Conservation (phyloP, 1,139 yeast genomes). For the Kodamaea sp. region DNA sequence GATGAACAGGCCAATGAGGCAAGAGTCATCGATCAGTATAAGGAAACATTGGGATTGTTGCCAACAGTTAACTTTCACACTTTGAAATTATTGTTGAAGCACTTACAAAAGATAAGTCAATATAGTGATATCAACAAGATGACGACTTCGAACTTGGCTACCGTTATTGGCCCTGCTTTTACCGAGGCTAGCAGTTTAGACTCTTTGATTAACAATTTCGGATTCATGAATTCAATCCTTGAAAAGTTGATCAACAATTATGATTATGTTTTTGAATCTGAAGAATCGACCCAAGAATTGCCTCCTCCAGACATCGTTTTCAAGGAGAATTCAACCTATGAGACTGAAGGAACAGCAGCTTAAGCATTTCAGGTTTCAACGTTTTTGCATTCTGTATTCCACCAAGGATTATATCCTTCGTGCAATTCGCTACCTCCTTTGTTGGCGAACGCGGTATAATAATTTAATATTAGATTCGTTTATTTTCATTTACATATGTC, state of each 20-base stretch:
- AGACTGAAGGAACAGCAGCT: slow-evolving; percentile 18
- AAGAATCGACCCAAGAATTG: slow-evolving; percentile 2
- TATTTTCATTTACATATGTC: too few species aligned
- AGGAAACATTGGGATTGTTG: slow-evolving; percentile 45
- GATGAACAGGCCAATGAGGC: slow-evolving; percentile 24
- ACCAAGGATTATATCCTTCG: too few species aligned
- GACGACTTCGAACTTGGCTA: slow-evolving; percentile 80
- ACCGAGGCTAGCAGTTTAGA: slow-evolving; percentile 59
- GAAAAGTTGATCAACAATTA: slow-evolving; percentile 51
- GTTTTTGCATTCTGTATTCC: too few species aligned
- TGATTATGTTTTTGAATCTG: slow-evolving; percentile 36
- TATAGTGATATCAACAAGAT: slow-evolving; percentile 68
- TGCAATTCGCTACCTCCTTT: too few species aligned
- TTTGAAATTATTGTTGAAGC: slow-evolving; percentile 65
- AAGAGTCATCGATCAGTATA: slow-evolving; percentile 38
- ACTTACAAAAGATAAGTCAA: slow-evolving; percentile 62
- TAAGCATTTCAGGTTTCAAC: too few species aligned
- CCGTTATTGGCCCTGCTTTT: slow-evolving; percentile 67
- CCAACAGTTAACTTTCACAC: slow-evolving; percentile 71
- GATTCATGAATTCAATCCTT: slow-evolving; percentile 54
- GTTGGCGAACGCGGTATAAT: too few species aligned
- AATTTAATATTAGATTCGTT: too few species aligned
- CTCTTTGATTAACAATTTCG: slow-evolving; percentile 51
- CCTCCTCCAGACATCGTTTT: slow-evolving; percentile 7
- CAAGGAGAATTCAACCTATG: slow-evolving; percentile 1